phyloP scores from a whole-genome alignment of 352 stramenopile genomes.

The Globisporangium sylvaticum region DNA sequence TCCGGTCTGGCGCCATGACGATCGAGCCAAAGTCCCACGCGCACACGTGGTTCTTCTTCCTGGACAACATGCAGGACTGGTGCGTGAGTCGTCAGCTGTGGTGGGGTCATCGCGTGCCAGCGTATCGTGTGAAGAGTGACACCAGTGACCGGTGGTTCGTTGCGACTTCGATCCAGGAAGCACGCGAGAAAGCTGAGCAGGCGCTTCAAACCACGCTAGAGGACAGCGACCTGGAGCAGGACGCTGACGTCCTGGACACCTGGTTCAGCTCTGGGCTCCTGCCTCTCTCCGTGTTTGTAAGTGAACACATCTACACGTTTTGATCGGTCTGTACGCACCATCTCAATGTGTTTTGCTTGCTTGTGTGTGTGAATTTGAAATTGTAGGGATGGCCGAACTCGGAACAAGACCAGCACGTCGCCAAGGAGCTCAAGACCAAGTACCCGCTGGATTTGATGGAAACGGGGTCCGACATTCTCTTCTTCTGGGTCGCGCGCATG shows the following conservation, averaged over 20 bases:
- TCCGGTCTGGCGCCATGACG: slow-evolving; percentile 91
- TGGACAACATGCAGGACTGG: slow-evolving; percentile 99
- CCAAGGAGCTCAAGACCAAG: slow-evolving; percentile 26
- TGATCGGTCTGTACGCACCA: not conserved
- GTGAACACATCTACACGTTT: not conserved
- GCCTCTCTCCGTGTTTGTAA: slow-evolving; percentile 79
- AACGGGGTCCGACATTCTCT: slow-evolving; percentile 98
- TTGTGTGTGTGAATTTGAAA: slow-evolving; percentile 35
- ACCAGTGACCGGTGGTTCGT: slow-evolving; percentile 92
- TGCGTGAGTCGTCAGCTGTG: slow-evolving; percentile 99
- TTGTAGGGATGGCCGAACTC: slow-evolving; percentile 92
- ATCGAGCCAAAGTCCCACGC: slow-evolving; percentile 93
- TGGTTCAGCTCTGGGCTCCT: slow-evolving; percentile 99
- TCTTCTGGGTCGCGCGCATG: slow-evolving; percentile 99
- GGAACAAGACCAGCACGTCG: slow-evolving; percentile 34
- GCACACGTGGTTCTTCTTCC: slow-evolving; percentile 96
- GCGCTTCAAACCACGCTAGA: slow-evolving; percentile 67
- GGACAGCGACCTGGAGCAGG: slow-evolving; percentile 91
- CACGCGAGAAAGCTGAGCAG: slow-evolving; percentile 82
- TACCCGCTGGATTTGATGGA: slow-evolving; percentile 81
- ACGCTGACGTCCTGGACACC: slow-evolving; percentile 99
- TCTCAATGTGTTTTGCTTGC: not conserved
- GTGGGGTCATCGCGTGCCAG: slow-evolving; percentile 99
- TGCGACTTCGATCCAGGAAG: slow-evolving; percentile 88
- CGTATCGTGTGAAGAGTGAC: slow-evolving; percentile 86